A percentile compares a stretch with the other conserved stretches of the same genome.
phyloP scores from a whole-genome alignment of 352 stramenopile species.

The Phytopythium vexans region DNA sequence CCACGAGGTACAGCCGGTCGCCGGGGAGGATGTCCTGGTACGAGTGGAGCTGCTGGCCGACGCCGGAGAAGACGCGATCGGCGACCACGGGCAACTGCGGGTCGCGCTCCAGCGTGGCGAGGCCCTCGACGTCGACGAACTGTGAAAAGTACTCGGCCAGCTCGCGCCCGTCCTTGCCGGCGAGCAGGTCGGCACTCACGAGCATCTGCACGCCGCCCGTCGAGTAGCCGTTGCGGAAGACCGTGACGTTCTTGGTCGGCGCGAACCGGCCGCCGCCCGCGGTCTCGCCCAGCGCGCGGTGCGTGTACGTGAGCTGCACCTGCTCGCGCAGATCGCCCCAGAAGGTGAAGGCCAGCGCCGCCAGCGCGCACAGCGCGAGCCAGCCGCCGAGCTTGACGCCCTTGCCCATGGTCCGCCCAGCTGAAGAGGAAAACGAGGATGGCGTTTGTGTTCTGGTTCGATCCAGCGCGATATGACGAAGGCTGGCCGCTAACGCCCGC shows the following conservation, averaged over 20 bases:
- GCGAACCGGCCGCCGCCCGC: conserved; percentile 12
- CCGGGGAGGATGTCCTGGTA: conserved; percentile 54
- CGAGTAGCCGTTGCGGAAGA: conserved; percentile 81
- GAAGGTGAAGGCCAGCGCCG: conserved; percentile 43
- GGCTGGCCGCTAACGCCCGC: no score
- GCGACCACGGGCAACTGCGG: conserved; percentile 33
- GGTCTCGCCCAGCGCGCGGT: conserved; percentile 45
- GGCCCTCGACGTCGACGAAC: conserved; percentile 70
- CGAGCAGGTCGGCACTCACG: conserved; percentile 54
- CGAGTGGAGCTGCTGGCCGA: conserved; percentile 39
- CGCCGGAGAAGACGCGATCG: conserved; percentile 72
- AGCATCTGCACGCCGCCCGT: conserved; percentile 71
- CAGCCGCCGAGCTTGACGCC: conserved; percentile 34
- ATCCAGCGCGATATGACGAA: background rate
- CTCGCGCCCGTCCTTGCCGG: conserved; percentile 40
- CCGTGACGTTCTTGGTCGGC: conserved; percentile 58
- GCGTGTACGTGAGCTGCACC: conserved; percentile 61
- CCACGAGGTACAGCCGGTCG: conserved; percentile 72
- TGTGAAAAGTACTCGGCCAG: conserved; percentile 80
- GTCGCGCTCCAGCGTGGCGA: conserved; percentile 8
- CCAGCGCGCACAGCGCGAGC: conserved; percentile 32
- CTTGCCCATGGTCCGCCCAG: conserved; percentile 41
- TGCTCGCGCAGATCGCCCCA: conserved; percentile 54
- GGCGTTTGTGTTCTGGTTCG: background rate
- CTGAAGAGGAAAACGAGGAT: background rate